These are phyloP conservation scores for Globisporangium lucens DNA, from an alignment of 352 stramenopile genomes.

Conservation along the genomic window DNA sequence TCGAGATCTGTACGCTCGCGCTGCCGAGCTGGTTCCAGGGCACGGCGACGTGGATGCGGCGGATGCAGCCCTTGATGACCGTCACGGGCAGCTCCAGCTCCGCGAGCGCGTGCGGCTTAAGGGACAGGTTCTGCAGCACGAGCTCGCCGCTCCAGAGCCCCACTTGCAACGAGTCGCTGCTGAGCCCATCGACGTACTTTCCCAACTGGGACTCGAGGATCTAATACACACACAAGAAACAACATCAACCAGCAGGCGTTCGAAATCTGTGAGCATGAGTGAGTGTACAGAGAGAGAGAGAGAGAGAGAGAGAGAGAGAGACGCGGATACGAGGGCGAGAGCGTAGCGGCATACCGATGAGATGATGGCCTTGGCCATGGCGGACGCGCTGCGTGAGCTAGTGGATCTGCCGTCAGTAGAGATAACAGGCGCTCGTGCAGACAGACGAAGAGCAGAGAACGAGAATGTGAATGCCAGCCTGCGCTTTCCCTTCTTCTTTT, in stretches of 20 bases:
- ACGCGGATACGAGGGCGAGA: background rate
- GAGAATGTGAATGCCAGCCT: background rate
- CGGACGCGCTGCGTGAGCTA: background rate
- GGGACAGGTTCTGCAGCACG: constrained; percentile 57
- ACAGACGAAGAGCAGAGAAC: background rate
- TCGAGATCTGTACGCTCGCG: constrained; percentile 68
- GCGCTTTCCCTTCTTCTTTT: background rate
- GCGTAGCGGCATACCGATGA: constrained; percentile 14
- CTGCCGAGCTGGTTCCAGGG: constrained; percentile 84
- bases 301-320: no score
- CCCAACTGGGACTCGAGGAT: constrained; percentile 78
- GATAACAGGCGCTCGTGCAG: background rate
- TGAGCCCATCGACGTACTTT: constrained; percentile 79
- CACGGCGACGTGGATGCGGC: constrained; percentile 70
- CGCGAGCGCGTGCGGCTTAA: constrained; percentile 76
- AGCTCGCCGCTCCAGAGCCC: constrained; percentile 84
- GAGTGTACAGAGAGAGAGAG: background rate
- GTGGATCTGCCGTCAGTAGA: background rate
- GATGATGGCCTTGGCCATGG: constrained; percentile 23
- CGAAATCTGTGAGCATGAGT: background rate
- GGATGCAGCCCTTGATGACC: constrained; percentile 55
- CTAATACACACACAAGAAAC: constrained; percentile 10
- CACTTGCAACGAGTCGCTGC: constrained; percentile 77
- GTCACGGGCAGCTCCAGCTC: constrained; percentile 73
- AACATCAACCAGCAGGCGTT: background rate